These are phyloP conservation scores for Oehlia diaphana DNA, from an alignment of 192 early-diverging fungal species.

Conservation along the genomic window DNA sequence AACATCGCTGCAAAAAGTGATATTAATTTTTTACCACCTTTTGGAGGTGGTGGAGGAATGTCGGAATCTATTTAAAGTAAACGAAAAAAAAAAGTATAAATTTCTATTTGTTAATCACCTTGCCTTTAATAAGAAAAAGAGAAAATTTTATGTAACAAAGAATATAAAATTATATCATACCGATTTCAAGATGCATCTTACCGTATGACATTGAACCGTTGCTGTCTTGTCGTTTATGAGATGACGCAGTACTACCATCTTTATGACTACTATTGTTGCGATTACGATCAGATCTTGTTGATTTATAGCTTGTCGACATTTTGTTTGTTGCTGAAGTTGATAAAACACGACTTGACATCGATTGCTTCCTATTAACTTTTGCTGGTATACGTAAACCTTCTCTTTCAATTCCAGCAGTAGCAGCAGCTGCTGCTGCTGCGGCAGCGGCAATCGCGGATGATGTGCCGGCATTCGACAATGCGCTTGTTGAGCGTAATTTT, in stretches of 20 bases:
- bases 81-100: background rate
- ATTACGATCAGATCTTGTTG: background rate
- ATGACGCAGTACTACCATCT: background rate
- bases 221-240: conserved; percentile 46
- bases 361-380: conserved; percentile 27
- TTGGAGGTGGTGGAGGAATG: conserved; percentile 25
- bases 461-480: conserved; percentile 16
- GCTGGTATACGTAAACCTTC: conserved; percentile 11
- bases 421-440: background rate
- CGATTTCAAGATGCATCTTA: background rate
- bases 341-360: conserved; percentile 10
- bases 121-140: too few species aligned
- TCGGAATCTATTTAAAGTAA: conserved; percentile 12
- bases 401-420: background rate
- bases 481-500: conserved; percentile 25
- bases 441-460: background rate
- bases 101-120: too few species aligned
- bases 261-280: background rate
- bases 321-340: conserved; percentile 26
- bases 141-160: too few species aligned
- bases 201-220: conserved; percentile 30
- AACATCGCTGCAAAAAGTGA: conserved; percentile 76
- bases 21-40: conserved; percentile 62
- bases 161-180: background rate
- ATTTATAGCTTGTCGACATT: background rate